Conservation (phyloP, 805 yeast genomes). For the Starmerella ratchasimensis region DNA sequence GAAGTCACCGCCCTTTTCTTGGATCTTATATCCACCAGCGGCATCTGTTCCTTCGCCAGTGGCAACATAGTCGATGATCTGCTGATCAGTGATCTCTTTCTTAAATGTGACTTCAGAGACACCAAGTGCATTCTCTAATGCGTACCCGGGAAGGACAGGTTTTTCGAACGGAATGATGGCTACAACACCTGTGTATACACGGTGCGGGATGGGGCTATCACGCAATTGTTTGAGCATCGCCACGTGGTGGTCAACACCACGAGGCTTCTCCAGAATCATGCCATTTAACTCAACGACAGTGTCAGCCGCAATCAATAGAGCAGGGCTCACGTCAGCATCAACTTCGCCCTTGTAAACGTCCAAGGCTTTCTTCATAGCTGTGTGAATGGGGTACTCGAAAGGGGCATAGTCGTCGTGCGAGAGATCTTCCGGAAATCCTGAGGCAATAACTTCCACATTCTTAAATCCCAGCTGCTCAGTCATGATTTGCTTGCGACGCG, state of each 20-base stretch:
- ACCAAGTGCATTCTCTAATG: conserved; percentile 31
- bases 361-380: conserved; percentile 54
- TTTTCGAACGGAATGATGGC: conserved; percentile 32
- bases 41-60: conserved; percentile 64
- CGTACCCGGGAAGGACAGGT: conserved; percentile 33
- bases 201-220: conserved; percentile 33
- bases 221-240: conserved; percentile 36
- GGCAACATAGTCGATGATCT: conserved; percentile 47
- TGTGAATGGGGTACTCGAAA: conserved; percentile 50
- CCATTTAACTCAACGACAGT: conserved; percentile 54
- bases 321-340: conserved; percentile 26
- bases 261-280: conserved; percentile 68
- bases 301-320: conserved; percentile 48
- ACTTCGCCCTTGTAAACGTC: conserved; percentile 37
- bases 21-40: conserved; percentile 88
- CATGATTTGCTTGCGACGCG: conserved; percentile 64
- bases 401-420: conserved; percentile 39
- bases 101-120: conserved; percentile 31
- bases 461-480: conserved; percentile 31
- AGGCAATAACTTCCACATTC: conserved; percentile 36
- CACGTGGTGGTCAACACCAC: conserved; percentile 37
- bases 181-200: conserved; percentile 43
- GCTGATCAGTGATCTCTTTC: conserved; percentile 36
- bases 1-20: conserved; percentile 45
- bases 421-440: conserved; percentile 67